Evolutionary conservation across 768 basidiomycete genomes (phyloP).

Genomic region (Suillus luteus): DNA sequence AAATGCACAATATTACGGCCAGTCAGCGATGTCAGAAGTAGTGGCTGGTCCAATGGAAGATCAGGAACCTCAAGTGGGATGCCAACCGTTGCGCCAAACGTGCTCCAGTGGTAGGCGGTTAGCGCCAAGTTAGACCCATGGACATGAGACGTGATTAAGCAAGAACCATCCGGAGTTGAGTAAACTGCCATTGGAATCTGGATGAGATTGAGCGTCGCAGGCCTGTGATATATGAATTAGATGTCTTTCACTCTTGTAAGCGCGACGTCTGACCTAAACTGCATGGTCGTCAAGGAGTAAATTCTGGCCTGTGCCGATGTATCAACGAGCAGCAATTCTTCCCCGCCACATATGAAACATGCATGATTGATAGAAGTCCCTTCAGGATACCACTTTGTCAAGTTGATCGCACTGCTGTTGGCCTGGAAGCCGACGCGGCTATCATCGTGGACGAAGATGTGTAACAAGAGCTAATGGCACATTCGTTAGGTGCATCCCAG

Average conservation of each 20-base stretch:
- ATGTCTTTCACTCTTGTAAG: neutral
- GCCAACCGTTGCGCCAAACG: slow-evolving; percentile 54
- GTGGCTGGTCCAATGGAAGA: slow-evolving; percentile 22
- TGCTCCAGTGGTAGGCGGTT: slow-evolving; percentile 54
- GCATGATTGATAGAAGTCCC: slow-evolving; percentile 34
- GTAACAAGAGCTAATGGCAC: slow-evolving; percentile 35
- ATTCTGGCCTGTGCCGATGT: slow-evolving; percentile 43
- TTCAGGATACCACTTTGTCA: slow-evolving; percentile 45
- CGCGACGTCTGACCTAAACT: slow-evolving; percentile 47
- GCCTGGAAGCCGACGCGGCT: slow-evolving; percentile 42
- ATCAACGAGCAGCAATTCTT: slow-evolving; percentile 57
- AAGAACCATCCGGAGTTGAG: slow-evolving; percentile 58
- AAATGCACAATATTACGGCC: slow-evolving; percentile 45
- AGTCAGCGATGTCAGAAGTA: slow-evolving; percentile 47
- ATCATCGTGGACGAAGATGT: slow-evolving; percentile 53
- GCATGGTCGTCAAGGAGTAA: slow-evolving; percentile 53
- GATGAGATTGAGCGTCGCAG: slow-evolving; percentile 44
- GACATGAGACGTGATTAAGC: slow-evolving; percentile 41
- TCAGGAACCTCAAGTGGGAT: slow-evolving; percentile 38
- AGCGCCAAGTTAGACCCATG: slow-evolving; percentile 24
- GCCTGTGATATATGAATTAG: slow-evolving; percentile 31
- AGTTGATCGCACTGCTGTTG: slow-evolving; percentile 41
- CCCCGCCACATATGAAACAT: slow-evolving; percentile 49
- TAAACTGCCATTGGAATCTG: slow-evolving; percentile 36
- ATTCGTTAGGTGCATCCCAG: neutral